phyloP scores from a whole-genome alignment of 2,329 filamentous ascomycete species.

The Ophiostoma novo-ulmi region DNA sequence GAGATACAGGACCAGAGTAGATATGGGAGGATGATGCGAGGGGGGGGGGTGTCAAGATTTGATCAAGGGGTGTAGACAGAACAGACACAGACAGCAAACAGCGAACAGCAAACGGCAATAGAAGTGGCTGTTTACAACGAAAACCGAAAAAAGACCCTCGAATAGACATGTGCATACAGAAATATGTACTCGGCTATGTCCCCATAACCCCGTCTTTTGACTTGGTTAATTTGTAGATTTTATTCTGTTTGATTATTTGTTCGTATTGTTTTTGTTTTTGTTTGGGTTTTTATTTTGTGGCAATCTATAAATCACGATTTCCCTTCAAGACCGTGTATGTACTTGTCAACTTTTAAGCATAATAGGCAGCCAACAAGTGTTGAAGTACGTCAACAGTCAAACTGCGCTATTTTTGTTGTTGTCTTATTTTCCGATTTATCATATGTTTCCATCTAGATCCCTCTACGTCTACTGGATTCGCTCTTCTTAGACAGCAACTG shows the following conservation, averaged over 20 bases:
- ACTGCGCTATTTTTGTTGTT: too few species aligned
- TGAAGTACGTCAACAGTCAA: too few species aligned
- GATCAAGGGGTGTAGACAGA: slow-evolving; percentile 4
- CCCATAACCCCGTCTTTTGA: not conserved
- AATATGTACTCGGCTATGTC: not conserved
- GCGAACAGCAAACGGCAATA: not conserved
- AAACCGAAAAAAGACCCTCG: not conserved
- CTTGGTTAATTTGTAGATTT: not conserved
- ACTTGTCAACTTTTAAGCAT: too few species aligned
- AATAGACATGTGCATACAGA: not conserved
- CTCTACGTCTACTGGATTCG: not conserved
- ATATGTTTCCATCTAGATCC: too few species aligned
- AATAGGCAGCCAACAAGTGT: too few species aligned
- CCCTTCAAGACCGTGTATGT: too few species aligned
- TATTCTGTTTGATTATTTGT: too few species aligned
- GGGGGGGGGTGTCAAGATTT: not conserved
- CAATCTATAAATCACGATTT: too few species aligned
- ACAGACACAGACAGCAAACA: too few species aligned
- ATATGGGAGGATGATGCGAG: not conserved
- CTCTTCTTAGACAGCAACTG: not conserved
- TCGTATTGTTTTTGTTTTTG: too few species aligned
- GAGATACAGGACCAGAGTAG: slow-evolving; percentile 5
- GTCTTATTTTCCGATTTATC: too few species aligned
- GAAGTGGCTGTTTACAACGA: not conserved
- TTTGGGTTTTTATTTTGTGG: too few species aligned